Evolutionary conservation across 108 stramenopile genomes (phyloP).

Genomic region (Stephanodiscus minutulus): DNA sequence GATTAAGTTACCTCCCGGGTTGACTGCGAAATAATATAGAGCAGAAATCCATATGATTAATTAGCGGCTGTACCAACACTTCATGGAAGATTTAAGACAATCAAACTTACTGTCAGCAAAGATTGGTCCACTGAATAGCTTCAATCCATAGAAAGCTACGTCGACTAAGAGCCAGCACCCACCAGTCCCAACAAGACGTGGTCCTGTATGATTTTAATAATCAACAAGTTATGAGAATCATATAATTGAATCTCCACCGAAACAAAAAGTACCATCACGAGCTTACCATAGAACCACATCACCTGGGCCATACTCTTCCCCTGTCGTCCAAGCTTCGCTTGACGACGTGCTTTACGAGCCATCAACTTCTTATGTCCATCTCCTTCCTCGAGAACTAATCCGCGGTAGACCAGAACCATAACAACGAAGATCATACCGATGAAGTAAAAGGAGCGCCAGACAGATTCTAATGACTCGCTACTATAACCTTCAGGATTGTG

Average conservation of each 20-base stretch:
- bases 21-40: slow-evolving; percentile 5
- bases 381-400: slow-evolving; percentile 24
- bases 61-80: background rate
- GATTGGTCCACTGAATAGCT: slow-evolving; percentile 32
- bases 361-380: background rate
- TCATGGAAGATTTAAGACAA: background rate
- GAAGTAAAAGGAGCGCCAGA: slow-evolving; percentile 28
- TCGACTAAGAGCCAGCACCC: slow-evolving; percentile 26
- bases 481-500: background rate
- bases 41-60: background rate
- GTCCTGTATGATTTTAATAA: background rate
- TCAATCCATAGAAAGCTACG: slow-evolving; percentile 36
- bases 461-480: background rate
- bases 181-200: slow-evolving; percentile 24
- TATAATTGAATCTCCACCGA: background rate
- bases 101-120: slow-evolving; percentile 9
- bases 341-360: background rate
- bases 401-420: slow-evolving; percentile 24
- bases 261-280: background rate
- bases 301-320: background rate
- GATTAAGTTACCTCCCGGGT: slow-evolving; percentile 19
- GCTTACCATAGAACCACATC: slow-evolving; percentile 1
- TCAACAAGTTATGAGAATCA: background rate
- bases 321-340: background rate
- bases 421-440: slow-evolving; percentile 27